Evolutionary conservation across 2,329 filamentous ascomycete genomes (phyloP).

Genomic region (Chaetomium strumarium): DNA sequence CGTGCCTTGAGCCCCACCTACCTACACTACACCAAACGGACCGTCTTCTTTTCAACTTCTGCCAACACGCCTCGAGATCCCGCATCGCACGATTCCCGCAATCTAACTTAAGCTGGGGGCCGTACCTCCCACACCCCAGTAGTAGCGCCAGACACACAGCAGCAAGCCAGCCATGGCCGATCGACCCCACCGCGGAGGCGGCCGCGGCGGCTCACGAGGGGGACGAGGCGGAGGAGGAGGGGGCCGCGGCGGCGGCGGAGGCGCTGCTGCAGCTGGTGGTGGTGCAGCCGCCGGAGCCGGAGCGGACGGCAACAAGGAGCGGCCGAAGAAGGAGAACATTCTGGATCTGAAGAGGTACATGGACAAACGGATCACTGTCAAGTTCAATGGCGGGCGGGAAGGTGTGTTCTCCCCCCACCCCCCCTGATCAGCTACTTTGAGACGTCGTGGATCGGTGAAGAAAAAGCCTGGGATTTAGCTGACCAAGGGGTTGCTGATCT

Average conservation of each 20-base stretch:
- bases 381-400: conserved; percentile 92
- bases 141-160: neutral
- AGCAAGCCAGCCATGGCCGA: conserved; percentile 44
- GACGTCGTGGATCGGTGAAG: neutral
- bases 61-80: too few species aligned
- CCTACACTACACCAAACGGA: too few species aligned
- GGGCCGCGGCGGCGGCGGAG: conserved; percentile 35
- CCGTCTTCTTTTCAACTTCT: too few species aligned
- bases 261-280: conserved; percentile 34
- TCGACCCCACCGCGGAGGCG: conserved; percentile 37
- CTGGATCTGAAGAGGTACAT: conserved; percentile 92
- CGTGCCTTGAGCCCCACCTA: too few species aligned
- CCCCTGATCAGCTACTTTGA: neutral
- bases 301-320: conserved; percentile 44
- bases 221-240: conserved; percentile 27
- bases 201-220: conserved; percentile 16
- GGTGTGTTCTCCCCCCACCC: conserved; percentile 45
- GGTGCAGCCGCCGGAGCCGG: conserved; percentile 31
- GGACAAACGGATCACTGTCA: conserved; percentile 92
- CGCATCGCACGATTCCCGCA: too few species aligned
- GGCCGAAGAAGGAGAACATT: conserved; percentile 98
- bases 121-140: too few species aligned
- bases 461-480: neutral
- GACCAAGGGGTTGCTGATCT: neutral
- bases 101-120: too few species aligned